phyloP scores from a whole-genome alignment of 108 stramenopile species.

The Nitzschia putrida region DNA sequence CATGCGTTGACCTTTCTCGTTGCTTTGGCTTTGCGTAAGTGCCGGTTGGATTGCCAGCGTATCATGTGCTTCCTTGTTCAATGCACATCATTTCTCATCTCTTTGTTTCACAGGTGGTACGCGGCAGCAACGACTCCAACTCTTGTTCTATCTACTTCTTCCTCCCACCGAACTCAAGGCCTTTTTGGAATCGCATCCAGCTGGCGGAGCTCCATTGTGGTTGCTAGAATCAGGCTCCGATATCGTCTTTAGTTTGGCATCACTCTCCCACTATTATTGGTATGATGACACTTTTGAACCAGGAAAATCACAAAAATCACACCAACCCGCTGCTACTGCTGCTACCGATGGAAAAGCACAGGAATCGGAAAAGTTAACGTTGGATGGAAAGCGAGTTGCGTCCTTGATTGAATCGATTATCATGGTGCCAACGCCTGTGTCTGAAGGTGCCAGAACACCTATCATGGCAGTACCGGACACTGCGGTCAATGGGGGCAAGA shows the following conservation, averaged over 20 bases:
- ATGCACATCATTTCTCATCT: not conserved
- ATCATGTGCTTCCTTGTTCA: not conserved
- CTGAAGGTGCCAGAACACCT: conserved; percentile 15
- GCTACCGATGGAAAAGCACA: not conserved
- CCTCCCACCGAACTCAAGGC: conserved; percentile 49
- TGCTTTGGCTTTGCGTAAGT: conserved; percentile 59
- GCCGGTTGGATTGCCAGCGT: not conserved
- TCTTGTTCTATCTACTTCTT: conserved; percentile 71
- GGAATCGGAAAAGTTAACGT: not conserved
- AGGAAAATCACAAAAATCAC: not conserved
- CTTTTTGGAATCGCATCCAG: conserved; percentile 68
- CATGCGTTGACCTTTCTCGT: conserved; percentile 56
- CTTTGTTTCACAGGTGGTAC: conserved; percentile 47
- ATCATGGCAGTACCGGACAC: not conserved
- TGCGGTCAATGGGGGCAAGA: conserved; percentile 6
- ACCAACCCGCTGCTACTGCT: not conserved
- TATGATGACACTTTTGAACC: conserved; percentile 44
- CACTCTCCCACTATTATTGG: conserved; percentile 71
- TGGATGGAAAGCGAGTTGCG: not conserved
- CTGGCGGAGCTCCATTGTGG: conserved; percentile 77
- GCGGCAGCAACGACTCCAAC: conserved; percentile 64
- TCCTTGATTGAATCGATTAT: conserved; percentile 15
- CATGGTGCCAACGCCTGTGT: not conserved
- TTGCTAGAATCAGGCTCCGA: conserved; percentile 70
- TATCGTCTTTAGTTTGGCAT: conserved; percentile 56